Percentiles rank a stretch among this genome's conserved stretches.
Conservation (phyloP, 139 green algal species). For the Mesotaenium endlicherianum region DNA sequence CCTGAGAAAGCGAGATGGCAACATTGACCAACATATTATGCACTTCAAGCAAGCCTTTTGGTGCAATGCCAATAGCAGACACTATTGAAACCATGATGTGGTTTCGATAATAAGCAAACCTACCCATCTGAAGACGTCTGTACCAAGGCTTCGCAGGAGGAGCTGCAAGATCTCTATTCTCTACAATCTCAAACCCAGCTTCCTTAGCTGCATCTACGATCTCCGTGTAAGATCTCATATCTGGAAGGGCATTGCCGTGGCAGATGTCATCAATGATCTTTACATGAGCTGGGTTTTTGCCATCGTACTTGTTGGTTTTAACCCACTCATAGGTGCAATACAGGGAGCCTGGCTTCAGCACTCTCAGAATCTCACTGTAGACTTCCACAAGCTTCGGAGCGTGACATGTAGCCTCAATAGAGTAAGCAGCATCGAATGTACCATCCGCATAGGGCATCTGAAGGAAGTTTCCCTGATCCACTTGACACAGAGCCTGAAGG, state of each 20-base stretch:
- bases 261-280: conserved; percentile 94
- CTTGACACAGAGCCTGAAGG: conserved; percentile 63
- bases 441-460: conserved; percentile 84
- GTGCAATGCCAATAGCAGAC: conserved; percentile 71
- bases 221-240: conserved; percentile 84
- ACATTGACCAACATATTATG: conserved; percentile 96
- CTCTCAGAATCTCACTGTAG: conserved; percentile 75
- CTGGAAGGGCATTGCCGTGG: conserved; percentile 93
- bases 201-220: conserved; percentile 79
- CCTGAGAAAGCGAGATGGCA: conserved; percentile 73
- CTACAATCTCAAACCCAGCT: conserved; percentile 62
- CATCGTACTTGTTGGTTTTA: conserved; percentile 80
- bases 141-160: conserved; percentile 59
- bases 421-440: conserved; percentile 89
- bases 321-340: conserved; percentile 94
- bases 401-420: conserved; percentile 97
- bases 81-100: conserved; percentile 75
- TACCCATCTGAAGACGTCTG: conserved; percentile 51
- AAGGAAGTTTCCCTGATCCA: conserved; percentile 93
- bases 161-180: conserved; percentile 64
- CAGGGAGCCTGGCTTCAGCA: conserved; percentile 87
- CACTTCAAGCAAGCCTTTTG: conserved; percentile 77
- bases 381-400: conserved; percentile 80
- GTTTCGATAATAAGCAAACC: conserved; percentile 44
- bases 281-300: conserved; percentile 80